These are phyloP conservation scores for Corchorus olitorius DNA, from an alignment of 345 rosid genomes.

Conservation along the genomic window DNA sequence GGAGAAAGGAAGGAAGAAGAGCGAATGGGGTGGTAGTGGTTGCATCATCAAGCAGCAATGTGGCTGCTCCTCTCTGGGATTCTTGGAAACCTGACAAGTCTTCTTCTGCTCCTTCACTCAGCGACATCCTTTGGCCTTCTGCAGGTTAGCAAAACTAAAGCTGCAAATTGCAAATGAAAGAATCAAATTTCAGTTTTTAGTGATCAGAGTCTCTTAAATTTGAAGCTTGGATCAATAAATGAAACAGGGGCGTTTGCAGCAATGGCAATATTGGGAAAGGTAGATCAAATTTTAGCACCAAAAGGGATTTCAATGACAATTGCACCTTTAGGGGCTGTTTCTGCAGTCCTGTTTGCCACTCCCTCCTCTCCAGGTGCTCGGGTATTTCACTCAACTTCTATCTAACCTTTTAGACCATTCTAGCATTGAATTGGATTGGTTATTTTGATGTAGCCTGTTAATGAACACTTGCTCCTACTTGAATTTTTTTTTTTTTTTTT, in stretches of 20 bases:
- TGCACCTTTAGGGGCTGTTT: conserved; percentile 93
- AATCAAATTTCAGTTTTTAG: neutral
- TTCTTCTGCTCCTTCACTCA: conserved; percentile 52
- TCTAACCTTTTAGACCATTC: neutral
- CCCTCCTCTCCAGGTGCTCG: conserved; percentile 93
- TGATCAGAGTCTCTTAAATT: neutral
- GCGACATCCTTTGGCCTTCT: conserved; percentile 93
- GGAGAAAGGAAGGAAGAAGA: neutral
- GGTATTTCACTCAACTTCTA: conserved; percentile 29
- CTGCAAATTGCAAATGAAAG: too few species aligned
- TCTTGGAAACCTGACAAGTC: conserved; percentile 70
- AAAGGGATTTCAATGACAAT: conserved; percentile 80
- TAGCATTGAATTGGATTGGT: neutral
- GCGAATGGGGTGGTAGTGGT: conserved; percentile 23
- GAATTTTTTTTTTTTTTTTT: too few species aligned
- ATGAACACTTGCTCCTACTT: neutral
- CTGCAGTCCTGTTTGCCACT: conserved; percentile 70
- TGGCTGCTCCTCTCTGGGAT: conserved; percentile 58
- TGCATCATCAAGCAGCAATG: conserved; percentile 42
- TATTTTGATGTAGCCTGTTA: neutral
- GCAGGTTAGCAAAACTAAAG: conserved; percentile 50
- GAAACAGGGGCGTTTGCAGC: conserved; percentile 90
- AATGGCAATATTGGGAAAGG: conserved; percentile 86
- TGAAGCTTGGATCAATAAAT: neutral
- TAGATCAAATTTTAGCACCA: conserved; percentile 72